phyloP scores from a whole-genome alignment of 2,329 filamentous ascomycete genomes.

The Aspergillus hortae region DNA sequence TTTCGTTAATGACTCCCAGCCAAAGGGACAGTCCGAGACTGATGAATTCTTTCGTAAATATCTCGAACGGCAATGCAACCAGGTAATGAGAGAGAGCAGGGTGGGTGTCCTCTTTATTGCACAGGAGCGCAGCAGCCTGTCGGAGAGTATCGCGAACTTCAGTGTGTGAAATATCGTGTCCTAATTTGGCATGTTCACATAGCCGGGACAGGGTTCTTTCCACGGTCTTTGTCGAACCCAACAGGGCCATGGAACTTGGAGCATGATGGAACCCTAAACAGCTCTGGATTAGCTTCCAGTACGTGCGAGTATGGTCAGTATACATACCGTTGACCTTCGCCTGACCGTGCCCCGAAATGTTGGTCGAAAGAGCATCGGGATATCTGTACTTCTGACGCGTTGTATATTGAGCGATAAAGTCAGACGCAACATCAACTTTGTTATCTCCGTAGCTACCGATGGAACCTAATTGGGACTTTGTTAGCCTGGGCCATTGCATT shows the following conservation, averaged over 20 bases:
- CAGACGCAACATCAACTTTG: conserved; percentile 85
- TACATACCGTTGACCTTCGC: conserved; percentile 15
- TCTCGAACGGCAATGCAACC: conserved; percentile 85
- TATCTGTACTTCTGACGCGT: conserved; percentile 94
- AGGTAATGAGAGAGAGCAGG: conserved; percentile 79
- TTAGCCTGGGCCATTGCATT: not conserved
- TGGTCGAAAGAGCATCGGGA: conserved; percentile 60
- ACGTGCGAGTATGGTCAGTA: not conserved
- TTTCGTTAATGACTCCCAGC: conserved; percentile 96
- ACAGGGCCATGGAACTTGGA: conserved; percentile 5
- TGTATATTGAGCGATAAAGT: conserved; percentile 96
- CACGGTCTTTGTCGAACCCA: conserved; percentile 42
- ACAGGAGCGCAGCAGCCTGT: conserved; percentile 80
- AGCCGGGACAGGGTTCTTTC: conserved; percentile 66
- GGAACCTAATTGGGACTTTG: conserved; percentile 44
- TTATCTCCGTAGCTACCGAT: conserved; percentile 71
- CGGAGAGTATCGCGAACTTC: conserved; percentile 80
- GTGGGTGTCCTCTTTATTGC: conserved; percentile 70
- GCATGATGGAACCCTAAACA: conserved; percentile 8
- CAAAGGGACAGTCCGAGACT: conserved; percentile 93
- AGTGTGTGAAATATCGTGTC: conserved; percentile 65
- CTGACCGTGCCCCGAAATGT: conserved; percentile 7
- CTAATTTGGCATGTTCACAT: conserved; percentile 65
- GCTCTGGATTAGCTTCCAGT: conserved; percentile 6
- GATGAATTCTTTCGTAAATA: conserved; percentile 93